These are phyloP conservation scores for Cyclocybe aegerita DNA, from an alignment of 768 basidiomycete species.

Conservation along the genomic window DNA sequence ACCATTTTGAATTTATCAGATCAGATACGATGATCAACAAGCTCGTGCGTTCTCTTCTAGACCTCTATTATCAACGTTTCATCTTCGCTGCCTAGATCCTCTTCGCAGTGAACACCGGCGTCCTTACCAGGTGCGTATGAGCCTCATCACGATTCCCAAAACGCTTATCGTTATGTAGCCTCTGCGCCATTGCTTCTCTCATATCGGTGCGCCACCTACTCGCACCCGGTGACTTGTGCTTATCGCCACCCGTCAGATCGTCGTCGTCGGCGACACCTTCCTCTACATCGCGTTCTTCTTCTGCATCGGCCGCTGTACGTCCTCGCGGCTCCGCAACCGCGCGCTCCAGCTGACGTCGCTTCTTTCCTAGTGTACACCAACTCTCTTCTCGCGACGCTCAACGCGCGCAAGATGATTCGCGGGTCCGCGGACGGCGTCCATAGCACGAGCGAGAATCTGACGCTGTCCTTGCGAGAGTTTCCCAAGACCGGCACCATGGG, in stretches of 20 bases:
- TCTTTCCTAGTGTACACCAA: constrained; percentile 51
- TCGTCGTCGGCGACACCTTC: constrained; percentile 45
- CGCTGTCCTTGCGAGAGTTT: constrained; percentile 38
- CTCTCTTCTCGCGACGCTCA: constrained; percentile 59
- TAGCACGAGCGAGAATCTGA: constrained; percentile 39
- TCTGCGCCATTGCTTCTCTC: constrained; percentile 56
- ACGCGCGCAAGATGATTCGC: constrained; percentile 50
- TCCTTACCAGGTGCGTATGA: constrained; percentile 33
- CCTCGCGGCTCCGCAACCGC: background rate
- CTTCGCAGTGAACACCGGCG: constrained; percentile 43
- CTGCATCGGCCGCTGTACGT: constrained; percentile 56
- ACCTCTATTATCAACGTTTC: background rate
- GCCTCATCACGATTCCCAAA: background rate
- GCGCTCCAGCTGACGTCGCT: background rate
- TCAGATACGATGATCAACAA: constrained; percentile 48
- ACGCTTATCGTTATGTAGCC: constrained; percentile 24
- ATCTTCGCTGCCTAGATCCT: constrained; percentile 29
- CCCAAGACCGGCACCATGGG: constrained; percentile 29
- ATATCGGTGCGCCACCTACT: constrained; percentile 39
- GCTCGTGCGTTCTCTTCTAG: constrained; percentile 27
- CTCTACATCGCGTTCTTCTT: constrained; percentile 63
- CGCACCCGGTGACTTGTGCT: background rate
- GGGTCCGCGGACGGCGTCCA: constrained; percentile 36
- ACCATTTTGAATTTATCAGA: constrained; percentile 18
- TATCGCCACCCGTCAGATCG: constrained; percentile 35